Percentiles rank a stretch among this genome's conserved stretches.
phyloP scores from a whole-genome alignment of 495 filamentous ascomycete genomes.

The Parathielavia hyrcaniae region DNA sequence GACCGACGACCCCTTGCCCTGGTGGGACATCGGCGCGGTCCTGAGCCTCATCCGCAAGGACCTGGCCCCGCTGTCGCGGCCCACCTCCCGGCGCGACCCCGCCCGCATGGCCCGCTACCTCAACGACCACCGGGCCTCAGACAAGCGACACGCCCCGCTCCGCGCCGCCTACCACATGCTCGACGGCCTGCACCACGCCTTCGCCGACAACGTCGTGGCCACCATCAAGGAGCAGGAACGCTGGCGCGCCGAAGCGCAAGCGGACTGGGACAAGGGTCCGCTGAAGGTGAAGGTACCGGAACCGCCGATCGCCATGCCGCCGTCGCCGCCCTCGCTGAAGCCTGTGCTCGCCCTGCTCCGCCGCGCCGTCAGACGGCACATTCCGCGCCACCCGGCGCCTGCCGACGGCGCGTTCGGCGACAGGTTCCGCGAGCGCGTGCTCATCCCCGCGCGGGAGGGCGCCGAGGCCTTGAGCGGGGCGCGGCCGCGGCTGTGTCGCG shows the following conservation, averaged over 20 bases:
- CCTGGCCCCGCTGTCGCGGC: background rate
- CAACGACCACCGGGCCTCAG: background rate
- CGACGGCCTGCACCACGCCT: background rate
- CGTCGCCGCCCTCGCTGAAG: background rate
- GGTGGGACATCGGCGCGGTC: background rate
- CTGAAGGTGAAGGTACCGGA: no score
- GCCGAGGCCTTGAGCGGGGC: background rate
- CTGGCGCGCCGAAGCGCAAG: background rate
- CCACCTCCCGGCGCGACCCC: background rate
- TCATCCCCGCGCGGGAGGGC: background rate
- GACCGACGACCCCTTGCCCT: no score
- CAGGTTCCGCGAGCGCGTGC: background rate
- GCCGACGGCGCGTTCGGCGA: background rate
- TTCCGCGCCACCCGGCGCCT: background rate
- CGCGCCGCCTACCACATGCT: background rate
- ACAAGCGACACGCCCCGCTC: background rate
- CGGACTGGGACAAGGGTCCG: no score
- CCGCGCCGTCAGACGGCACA: background rate
- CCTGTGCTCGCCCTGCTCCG: background rate
- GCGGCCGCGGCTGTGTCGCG: background rate
- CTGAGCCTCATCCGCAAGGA: background rate
- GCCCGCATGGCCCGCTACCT: background rate
- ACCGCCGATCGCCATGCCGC: background rate
- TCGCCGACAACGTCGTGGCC: background rate
- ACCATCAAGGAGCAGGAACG: background rate